Conservation (phyloP, 2,329 filamentous ascomycete genomes). For the Scedosporium boydii region DNA sequence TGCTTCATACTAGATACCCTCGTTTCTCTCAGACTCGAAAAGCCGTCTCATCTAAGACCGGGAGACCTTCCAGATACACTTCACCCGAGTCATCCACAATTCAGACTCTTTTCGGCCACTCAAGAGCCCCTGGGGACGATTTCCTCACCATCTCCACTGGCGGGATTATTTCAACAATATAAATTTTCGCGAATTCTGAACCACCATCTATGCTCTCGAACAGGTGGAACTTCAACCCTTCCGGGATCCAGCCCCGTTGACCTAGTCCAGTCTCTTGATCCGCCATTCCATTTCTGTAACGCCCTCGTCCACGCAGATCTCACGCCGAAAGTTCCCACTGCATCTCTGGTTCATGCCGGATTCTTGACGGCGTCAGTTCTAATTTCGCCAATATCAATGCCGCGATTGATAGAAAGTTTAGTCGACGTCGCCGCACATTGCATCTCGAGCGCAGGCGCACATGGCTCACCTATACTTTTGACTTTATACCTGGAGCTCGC, state of each 20-base stretch:
- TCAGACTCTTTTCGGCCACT: not conserved
- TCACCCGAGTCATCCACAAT: constrained; percentile 31
- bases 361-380: constrained; percentile 3
- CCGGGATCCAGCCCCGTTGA: not conserved
- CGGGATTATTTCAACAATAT: constrained; percentile 2
- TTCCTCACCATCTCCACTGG: not conserved
- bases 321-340: not conserved
- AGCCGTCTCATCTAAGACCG: constrained; percentile 33
- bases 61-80: constrained; percentile 31
- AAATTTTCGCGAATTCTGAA: constrained; percentile 1
- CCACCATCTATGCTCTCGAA: constrained; percentile 7
- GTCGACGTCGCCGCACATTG: constrained; percentile 25
- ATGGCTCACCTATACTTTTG: constrained; percentile 23
- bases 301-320: not conserved
- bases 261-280: constrained; percentile 8
- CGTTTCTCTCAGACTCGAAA: constrained; percentile 40
- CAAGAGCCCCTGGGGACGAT: not conserved
- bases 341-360: not conserved
- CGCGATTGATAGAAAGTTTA: constrained; percentile 12
- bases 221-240: constrained; percentile 13
- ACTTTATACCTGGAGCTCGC: constrained; percentile 23
- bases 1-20: constrained; percentile 56
- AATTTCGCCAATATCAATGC: not conserved
- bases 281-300: constrained; percentile 8
- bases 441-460: constrained; percentile 20